phyloP scores from a whole-genome alignment of 2,329 filamentous ascomycete genomes.

The Sclerotinia subarctica region DNA sequence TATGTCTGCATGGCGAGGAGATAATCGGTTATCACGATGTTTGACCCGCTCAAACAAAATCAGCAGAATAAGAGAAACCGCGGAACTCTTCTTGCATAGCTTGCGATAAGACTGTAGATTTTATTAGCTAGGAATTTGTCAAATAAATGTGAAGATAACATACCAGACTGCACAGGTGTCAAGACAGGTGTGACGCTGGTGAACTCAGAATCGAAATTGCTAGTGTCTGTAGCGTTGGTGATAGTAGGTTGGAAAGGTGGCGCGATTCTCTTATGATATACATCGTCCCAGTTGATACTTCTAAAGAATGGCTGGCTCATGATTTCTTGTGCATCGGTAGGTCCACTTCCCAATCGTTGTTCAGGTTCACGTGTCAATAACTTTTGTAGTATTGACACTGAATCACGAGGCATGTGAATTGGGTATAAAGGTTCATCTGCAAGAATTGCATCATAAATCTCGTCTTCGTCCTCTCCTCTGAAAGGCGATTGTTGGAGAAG shows the following conservation, averaged over 20 bases:
- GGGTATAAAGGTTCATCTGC: slow-evolving; percentile 96
- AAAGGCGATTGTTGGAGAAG: slow-evolving; percentile 97
- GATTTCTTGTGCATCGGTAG: slow-evolving; percentile 95
- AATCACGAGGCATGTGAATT: slow-evolving; percentile 97
- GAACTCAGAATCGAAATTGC: slow-evolving; percentile 98
- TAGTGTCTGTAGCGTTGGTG: slow-evolving; percentile 93
- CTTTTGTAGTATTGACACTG: slow-evolving; percentile 96
- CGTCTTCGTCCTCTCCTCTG: slow-evolving; percentile 97
- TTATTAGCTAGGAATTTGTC: slow-evolving; percentile 16
- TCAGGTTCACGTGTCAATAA: slow-evolving; percentile 93
- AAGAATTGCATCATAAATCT: slow-evolving; percentile 98
- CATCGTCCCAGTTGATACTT: slow-evolving; percentile 97
- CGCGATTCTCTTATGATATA: slow-evolving; percentile 89
- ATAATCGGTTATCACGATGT: background rate
- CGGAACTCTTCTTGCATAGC: slow-evolving; percentile 99
- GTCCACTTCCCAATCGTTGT: slow-evolving; percentile 84
- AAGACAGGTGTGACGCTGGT: slow-evolving; percentile 97
- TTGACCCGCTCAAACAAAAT: slow-evolving; percentile 36
- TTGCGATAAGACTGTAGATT: slow-evolving; percentile 76
- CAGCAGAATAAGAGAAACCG: slow-evolving; percentile 78
- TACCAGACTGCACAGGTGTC: slow-evolving; percentile 95
- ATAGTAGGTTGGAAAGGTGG: slow-evolving; percentile 89
- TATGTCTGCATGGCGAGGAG: background rate
- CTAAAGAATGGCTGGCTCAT: slow-evolving; percentile 99
- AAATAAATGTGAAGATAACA: slow-evolving; percentile 41